These are phyloP conservation scores for Brasenia schreberi DNA, from an alignment of 164 flowering plant species.

Conservation along the genomic window DNA sequence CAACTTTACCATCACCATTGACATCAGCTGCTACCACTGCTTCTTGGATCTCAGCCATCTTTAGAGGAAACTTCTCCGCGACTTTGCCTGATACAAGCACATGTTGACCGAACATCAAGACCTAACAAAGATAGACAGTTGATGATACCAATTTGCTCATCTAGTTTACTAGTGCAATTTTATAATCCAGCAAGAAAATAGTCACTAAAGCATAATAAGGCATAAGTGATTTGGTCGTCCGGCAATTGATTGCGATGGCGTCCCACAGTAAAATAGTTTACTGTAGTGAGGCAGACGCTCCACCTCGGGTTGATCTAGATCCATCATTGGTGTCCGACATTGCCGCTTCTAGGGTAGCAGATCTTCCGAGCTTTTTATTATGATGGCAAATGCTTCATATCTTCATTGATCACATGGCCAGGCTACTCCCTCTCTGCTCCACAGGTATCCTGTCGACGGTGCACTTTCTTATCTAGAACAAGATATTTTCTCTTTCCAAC, in stretches of 20 bases:
- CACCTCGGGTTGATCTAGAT: no score
- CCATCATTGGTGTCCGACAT: no score
- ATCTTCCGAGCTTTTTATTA: no score
- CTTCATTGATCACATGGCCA: background rate
- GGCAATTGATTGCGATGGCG: no score
- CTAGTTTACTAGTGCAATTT: no score
- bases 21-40: constrained; percentile 86
- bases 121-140: background rate
- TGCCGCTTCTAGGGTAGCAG: no score
- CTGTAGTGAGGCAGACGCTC: no score
- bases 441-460: background rate
- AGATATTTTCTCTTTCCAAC: background rate
- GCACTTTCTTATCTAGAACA: background rate
- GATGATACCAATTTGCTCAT: no score
- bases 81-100: constrained; percentile 46
- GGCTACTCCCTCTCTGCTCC: background rate
- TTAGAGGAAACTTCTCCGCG: constrained; percentile 88
- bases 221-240: no score
- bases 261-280: no score
- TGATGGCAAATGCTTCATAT: background rate
- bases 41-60: constrained; percentile 99
- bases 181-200: no score
- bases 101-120: background rate
- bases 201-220: no score
- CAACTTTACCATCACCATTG: constrained; percentile 96